Evolutionary conservation across 352 stramenopile species (phyloP).

Genomic region (Phytophthora lateralis): DNA sequence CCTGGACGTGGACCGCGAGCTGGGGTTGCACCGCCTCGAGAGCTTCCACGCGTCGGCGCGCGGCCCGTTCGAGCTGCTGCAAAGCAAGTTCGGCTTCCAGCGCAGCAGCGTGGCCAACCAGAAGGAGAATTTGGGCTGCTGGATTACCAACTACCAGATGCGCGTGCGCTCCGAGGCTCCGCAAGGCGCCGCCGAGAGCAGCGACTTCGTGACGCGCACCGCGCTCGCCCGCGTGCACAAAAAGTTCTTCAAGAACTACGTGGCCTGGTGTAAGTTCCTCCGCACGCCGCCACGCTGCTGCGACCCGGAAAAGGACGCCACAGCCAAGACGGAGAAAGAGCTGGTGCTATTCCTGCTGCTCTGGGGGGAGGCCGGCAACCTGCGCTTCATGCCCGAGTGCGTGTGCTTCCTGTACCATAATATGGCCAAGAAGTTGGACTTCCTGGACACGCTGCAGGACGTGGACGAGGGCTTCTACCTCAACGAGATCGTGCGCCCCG

Average conservation of each 20-base stretch:
- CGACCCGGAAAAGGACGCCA: conserved; percentile 42
- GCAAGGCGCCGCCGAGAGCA: conserved; percentile 33
- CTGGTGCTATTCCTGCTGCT: conserved; percentile 81
- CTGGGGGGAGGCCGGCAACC: conserved; percentile 85
- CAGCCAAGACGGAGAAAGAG: conserved; percentile 63
- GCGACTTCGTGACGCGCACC: conserved; percentile 52
- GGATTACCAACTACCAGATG: conserved; percentile 87
- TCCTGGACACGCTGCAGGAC: conserved; percentile 58
- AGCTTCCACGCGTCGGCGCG: conserved; percentile 48
- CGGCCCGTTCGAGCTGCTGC: conserved; percentile 78
- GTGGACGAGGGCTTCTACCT: conserved; percentile 69
- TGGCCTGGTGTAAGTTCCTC: conserved; percentile 95
- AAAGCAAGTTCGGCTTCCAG: conserved; percentile 87
- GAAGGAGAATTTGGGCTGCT: conserved; percentile 87
- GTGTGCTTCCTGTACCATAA: conserved; percentile 90
- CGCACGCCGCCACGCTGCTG: conserved; percentile 85
- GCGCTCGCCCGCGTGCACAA: conserved; percentile 66
- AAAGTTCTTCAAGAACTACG: conserved; percentile 93
- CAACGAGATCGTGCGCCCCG: conserved; percentile 65
- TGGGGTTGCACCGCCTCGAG: conserved; percentile 63
- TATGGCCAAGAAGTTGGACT: conserved; percentile 67
- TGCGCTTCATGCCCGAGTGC: conserved; percentile 90
- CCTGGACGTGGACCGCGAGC: conserved; percentile 69
- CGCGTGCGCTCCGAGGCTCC: conserved; percentile 54
- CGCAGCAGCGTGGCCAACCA: conserved; percentile 75